Evolutionary conservation across 2,329 filamentous ascomycete genomes (phyloP).

Genomic region (Ophiosphaerella herpotricha): DNA sequence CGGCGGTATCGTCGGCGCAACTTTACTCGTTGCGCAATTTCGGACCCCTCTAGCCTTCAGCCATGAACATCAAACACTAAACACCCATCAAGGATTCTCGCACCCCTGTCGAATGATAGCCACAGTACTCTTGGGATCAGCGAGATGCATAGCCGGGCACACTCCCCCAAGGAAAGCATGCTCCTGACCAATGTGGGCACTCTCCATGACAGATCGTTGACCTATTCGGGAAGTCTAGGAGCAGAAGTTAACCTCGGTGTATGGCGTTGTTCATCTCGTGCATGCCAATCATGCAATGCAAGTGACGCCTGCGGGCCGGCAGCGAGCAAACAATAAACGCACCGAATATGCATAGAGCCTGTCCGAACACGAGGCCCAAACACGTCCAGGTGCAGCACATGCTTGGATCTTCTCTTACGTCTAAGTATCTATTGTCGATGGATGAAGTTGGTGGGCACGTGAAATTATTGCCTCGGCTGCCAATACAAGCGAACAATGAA

Average conservation of each 20-base stretch:
- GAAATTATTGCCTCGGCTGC: slow-evolving; percentile 7
- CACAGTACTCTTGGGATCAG: slow-evolving; percentile 1
- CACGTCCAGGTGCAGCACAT: background rate
- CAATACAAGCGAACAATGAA: slow-evolving; percentile 4
- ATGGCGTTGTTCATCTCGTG: slow-evolving; percentile 11
- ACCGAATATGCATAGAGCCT: slow-evolving; percentile 14
- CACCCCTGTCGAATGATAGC: background rate
- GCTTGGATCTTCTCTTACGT: background rate
- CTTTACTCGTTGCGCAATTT: slow-evolving; percentile 3
- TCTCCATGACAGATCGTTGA: slow-evolving; percentile 6
- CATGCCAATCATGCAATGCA: slow-evolving; percentile 16
- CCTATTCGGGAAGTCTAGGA: slow-evolving; percentile 9
- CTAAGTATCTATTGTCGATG: background rate
- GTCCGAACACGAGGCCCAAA: slow-evolving; percentile 14
- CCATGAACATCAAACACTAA: background rate
- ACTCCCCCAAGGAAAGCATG: slow-evolving; percentile 9
- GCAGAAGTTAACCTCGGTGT: slow-evolving; percentile 1
- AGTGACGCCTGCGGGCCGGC: slow-evolving; percentile 21
- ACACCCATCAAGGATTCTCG: slow-evolving; percentile 1
- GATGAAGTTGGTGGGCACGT: background rate
- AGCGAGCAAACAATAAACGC: slow-evolving; percentile 19
- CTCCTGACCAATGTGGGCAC: slow-evolving; percentile 2
- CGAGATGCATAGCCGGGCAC: slow-evolving; percentile 13
- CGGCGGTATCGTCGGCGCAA: background rate
- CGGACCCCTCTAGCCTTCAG: slow-evolving; percentile 4